Base-by-base conservation (phyloP, 2,329 filamentous ascomycete species). In the Ilyonectria robusta region DNA sequence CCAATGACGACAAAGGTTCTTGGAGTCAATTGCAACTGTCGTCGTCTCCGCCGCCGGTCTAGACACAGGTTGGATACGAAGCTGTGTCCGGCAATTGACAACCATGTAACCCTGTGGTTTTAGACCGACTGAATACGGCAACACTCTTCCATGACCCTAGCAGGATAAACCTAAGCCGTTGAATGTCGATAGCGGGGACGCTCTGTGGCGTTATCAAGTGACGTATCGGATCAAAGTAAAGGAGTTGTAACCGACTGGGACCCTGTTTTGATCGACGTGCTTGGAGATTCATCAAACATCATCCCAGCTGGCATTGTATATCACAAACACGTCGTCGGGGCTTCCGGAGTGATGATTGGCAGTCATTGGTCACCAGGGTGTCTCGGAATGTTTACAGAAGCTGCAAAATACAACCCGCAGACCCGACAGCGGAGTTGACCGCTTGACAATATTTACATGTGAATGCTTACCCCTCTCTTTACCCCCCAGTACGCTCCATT, bases 1-100 rank as follows among this genome's bases (percentile, higher is more conserved):
- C 62, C 63, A 65, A 65, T 65, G 26, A 46, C 33, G 53, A 58
- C 37, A 61, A 46, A 60, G 57, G 15, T 13, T 42, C 35, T 46
- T 54, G n/a, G 37, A 19, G 17, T 56, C 40, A 7, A 21, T 31
- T 44, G 48, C 26, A 50, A 51, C 23, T 48, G 8, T 46, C 31
- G 11, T 2, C 29, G 37, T 47, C 19, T 13, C 44, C 35, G 37
- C 29, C 35, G 44, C 37, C 26, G 26, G 31, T 51, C 44, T 42
- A 48, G 42, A 23, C 44, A 9, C 44, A 26, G 57, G 46, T 44
- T 54, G 40, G 31, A 56, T 33, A 21, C 17, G 40, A 19, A 61
- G 26, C 31, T 8, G 37, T 37, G 40, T 13, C 35, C 42, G 42
- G 50, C 40, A 55, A 55, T 37, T 61, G 26, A 42, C 29, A 55